Evolutionary conservation across 106 monocot species (phyloP), one percentile per base, ranked within the genome.

Genomic region (Posidonia australis): DNA sequence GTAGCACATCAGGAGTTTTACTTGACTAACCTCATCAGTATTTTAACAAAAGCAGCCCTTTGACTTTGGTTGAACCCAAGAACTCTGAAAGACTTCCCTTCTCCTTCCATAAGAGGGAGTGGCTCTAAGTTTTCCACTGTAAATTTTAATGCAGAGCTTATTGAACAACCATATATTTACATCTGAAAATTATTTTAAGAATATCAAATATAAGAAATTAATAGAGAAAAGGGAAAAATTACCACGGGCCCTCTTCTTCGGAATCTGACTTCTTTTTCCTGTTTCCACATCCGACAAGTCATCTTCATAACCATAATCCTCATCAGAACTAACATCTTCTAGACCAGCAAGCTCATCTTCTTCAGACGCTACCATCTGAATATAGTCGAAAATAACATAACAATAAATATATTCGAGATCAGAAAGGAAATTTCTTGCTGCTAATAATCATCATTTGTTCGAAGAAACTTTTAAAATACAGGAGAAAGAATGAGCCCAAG

Each of bases 51-150:
- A 28, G 65, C 60, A 66, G 81, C 76, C 71, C 98, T 78, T 71
- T 98, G 98, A 49, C 75, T 70, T 49, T 87, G 91, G 77, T 98
- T 98, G 70, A 98, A 98, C 14, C 98, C 98, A 63, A 85, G 78
- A 72, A 98, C 80, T 76, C 77, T 85, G 41, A 98, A 85, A 44
- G 82, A 80, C 67, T 69, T 84, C 43, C 98, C 98, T 57, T 87
- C 90, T 9, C 98, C 98, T 73, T 98, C 87, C 91, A 98, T 91
- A 65, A 98, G 72, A 47, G 98, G 84, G 72, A 65, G 68, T 27
- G 82, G 70, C 63, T 98, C 98, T 21, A 58, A 36, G 13, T 56
- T 44, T 18, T 28, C 46, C 29, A 58, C 47, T 51, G 14, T 19
- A 26, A 44, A 12, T 23, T 46, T 41, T 42, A n/a, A n/a, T n/a